Conservation (phyloP, 345 rosid species). For the Eucalyptus caleyi region DNA sequence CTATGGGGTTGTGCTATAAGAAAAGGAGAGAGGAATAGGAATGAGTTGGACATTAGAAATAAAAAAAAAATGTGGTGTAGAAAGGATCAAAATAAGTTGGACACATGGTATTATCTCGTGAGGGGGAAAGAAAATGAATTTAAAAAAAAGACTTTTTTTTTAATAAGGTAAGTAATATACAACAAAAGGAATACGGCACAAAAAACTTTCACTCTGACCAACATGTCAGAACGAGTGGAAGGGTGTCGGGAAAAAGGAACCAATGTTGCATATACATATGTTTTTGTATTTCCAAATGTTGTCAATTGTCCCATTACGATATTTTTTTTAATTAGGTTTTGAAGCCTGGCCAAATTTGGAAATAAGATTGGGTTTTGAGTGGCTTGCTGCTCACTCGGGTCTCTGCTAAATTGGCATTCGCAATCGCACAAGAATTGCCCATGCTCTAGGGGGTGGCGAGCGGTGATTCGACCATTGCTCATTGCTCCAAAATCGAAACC, state of each 20-base stretch:
- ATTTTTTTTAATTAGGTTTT: background rate
- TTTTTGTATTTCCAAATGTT: background rate
- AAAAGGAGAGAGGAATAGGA: background rate
- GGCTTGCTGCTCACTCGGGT: background rate
- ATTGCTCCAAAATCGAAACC: background rate
- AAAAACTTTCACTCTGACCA: too few species aligned
- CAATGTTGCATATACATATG: background rate
- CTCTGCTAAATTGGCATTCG: background rate
- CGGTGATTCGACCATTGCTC: background rate
- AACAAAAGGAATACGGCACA: too few species aligned
- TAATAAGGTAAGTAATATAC: too few species aligned
- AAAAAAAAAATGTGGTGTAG: background rate
- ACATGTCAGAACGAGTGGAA: too few species aligned
- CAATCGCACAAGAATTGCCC: background rate
- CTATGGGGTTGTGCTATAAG: background rate
- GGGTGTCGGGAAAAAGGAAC: too few species aligned
- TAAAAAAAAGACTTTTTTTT: background rate
- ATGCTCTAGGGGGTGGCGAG: background rate
- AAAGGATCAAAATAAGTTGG: background rate
- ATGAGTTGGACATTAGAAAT: background rate
- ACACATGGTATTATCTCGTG: background rate
- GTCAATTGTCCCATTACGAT: background rate
- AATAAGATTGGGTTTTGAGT: background rate
- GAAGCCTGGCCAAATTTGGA: background rate
- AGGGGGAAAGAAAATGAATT: background rate